A percentile compares a stretch with the other conserved stretches of the same genome.
phyloP scores from a whole-genome alignment of 805 yeast species.

The Lachancea sp. region DNA sequence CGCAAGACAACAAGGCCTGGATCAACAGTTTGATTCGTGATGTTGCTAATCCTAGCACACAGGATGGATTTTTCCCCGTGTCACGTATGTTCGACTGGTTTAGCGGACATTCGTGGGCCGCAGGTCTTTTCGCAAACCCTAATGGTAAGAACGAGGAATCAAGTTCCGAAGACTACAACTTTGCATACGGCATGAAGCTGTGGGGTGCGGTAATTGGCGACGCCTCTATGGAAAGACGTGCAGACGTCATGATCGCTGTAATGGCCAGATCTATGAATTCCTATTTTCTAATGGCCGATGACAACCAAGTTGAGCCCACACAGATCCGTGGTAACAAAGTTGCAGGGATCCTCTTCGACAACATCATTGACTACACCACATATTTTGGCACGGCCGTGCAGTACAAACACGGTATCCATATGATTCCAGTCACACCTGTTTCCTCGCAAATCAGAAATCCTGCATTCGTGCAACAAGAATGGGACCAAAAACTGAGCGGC shows the following conservation, averaged over 20 bases:
- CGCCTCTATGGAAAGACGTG: slow-evolving; percentile 44
- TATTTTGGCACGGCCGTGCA: slow-evolving; percentile 57
- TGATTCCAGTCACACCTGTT: slow-evolving; percentile 64
- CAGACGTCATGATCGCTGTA: slow-evolving; percentile 52
- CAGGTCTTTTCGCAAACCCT: slow-evolving; percentile 53
- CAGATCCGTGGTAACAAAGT: slow-evolving; percentile 52
- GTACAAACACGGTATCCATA: slow-evolving; percentile 73
- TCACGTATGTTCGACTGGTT: slow-evolving; percentile 65
- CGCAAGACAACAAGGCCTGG: slow-evolving; percentile 43
- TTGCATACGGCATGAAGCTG: slow-evolving; percentile 59
- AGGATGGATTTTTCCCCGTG: slow-evolving; percentile 54
- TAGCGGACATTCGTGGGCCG: slow-evolving; percentile 71
- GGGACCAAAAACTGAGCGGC: slow-evolving; percentile 44
- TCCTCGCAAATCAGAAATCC: slow-evolving; percentile 51
- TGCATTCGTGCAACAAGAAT: slow-evolving; percentile 48
- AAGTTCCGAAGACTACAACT: slow-evolving; percentile 64
- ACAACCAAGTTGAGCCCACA: slow-evolving; percentile 46
- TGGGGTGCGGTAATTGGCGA: slow-evolving; percentile 62
- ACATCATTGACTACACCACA: slow-evolving; percentile 66
- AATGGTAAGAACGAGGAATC: slow-evolving; percentile 73
- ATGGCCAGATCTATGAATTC: slow-evolving; percentile 47
- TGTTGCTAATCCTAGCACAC: slow-evolving; percentile 53
- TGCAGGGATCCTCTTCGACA: slow-evolving; percentile 64
- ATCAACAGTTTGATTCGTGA: slow-evolving; percentile 59
- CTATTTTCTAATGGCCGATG: slow-evolving; percentile 46